Evolutionary conservation across 306 rosid genomes (phyloP), one percentile per base, ranked within the genome.

Genomic region (Luffa acutangula): DNA sequence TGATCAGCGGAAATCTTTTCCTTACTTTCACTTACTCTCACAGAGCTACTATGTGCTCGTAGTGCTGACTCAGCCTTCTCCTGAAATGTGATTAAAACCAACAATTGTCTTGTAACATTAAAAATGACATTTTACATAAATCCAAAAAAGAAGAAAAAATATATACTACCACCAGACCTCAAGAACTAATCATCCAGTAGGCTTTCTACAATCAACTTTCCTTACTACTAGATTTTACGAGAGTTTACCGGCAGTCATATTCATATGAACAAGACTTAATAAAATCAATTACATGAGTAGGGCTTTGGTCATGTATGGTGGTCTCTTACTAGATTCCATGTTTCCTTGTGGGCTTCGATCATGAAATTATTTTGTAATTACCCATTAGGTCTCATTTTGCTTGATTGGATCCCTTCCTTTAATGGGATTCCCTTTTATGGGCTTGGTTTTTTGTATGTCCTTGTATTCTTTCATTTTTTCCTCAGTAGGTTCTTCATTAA

Each of bases 11-110:
- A 88, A 81, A 84, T 90, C 81, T 85, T 84, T 52, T 82, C 87
- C 78, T 72, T 78, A 74, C 85, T 81, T 79, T 79, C 85, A 81
- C 63, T 83, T 80, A 89, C 85, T 87, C 86, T 87, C 53, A 89
- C 89, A 77, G 98, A 95, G 87, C 97, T 95, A 85, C 98, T 95
- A 82, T 92, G 97, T 48, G 98, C 98, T 78, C 98, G 98, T 79
- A 92, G 75, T 78, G 93, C 99, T 63, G 99, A 95, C 75, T 91
- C 96, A 48, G 96, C 95, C 66, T 78, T 89, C 89, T 93, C 99
- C 99, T 95, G 82, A 49, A 88, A 57, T 52, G 39, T 72, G 83
- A 84, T 60, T 58, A 63, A 78, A 79, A 76, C 52, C 39, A 75
- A 60, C 18, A 10, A 13, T 36, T 18, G 41, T 48, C 8, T 39